These are phyloP conservation scores for Beauveria sp. DNA, from an alignment of 2,329 filamentous ascomycete genomes.

Conservation along the genomic window DNA sequence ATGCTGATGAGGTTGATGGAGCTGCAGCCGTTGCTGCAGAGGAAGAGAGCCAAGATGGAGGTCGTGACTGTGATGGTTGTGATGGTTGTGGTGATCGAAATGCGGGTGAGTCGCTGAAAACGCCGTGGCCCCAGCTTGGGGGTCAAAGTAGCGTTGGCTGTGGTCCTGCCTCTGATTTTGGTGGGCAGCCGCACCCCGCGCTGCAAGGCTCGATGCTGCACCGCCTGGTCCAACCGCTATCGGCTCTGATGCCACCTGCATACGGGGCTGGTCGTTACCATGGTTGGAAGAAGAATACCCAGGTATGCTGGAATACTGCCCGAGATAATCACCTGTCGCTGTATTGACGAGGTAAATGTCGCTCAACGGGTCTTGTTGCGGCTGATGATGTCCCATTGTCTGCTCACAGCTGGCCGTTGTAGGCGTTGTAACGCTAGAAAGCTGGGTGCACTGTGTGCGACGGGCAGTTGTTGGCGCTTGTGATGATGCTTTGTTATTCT, in stretches of 20 bases:
- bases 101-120: not conserved
- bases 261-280: not conserved
- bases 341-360: not conserved
- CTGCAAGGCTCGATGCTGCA: not conserved
- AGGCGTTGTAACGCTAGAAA: not conserved
- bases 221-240: not conserved
- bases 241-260: not conserved
- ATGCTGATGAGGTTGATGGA: conserved; percentile 15
- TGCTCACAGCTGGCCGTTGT: not conserved
- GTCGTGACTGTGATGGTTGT: conserved; percentile 11
- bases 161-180: not conserved
- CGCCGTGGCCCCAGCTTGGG: not conserved
- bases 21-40: conserved; percentile 8
- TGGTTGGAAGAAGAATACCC: not conserved
- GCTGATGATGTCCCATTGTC: not conserved
- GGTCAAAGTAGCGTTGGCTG: not conserved
- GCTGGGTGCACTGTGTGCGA: not conserved
- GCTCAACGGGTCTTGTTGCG: not conserved
- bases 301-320: not conserved
- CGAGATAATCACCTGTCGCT: not conserved
- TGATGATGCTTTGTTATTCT: no score
- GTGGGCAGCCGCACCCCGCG: not conserved
- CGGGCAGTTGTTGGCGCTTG: no score
- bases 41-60: conserved; percentile 10
- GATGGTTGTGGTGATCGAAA: conserved; percentile 12